Evolutionary conservation across 345 rosid species (phyloP).

Genomic region (Eucalyptus sp.): DNA sequence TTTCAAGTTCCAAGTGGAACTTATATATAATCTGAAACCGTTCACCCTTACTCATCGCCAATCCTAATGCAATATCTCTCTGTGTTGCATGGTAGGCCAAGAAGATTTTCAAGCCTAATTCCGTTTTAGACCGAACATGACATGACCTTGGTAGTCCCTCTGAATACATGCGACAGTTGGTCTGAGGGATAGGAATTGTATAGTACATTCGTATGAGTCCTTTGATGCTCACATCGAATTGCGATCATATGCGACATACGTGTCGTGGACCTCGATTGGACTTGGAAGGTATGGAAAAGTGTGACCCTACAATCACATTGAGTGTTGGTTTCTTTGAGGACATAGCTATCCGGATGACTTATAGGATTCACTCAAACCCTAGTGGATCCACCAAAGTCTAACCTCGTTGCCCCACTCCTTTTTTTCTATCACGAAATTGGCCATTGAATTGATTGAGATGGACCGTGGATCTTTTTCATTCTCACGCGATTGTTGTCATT

Average conservation of each 20-base stretch:
- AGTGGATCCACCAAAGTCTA: not conserved
- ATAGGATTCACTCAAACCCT: not conserved
- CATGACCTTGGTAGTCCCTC: not conserved
- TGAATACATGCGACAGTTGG: not conserved
- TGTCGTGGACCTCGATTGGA: not conserved
- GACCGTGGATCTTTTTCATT: not conserved
- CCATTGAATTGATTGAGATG: not conserved
- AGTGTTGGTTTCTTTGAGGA: not conserved
- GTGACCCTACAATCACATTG: not conserved
- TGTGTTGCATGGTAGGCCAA: not conserved
- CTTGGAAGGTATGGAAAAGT: not conserved
- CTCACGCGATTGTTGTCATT: not conserved
- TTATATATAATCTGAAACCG: accelerated
- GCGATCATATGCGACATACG: not conserved
- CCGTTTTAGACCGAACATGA: not conserved
- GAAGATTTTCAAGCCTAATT: not conserved
- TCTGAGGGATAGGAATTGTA: not conserved
- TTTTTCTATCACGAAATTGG: not conserved
- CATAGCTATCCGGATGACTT: not conserved
- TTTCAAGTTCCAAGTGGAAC: no score
- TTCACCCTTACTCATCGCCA: not conserved
- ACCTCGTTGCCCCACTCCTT: not conserved
- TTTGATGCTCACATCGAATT: not conserved
- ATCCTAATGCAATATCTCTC: not conserved
- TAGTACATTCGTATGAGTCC: not conserved